A percentile compares a stretch with the other conserved stretches of the same genome.
These are phyloP conservation scores for Erythrophleum ivorense DNA, from an alignment of 331 rosid species.

Conservation along the genomic window DNA sequence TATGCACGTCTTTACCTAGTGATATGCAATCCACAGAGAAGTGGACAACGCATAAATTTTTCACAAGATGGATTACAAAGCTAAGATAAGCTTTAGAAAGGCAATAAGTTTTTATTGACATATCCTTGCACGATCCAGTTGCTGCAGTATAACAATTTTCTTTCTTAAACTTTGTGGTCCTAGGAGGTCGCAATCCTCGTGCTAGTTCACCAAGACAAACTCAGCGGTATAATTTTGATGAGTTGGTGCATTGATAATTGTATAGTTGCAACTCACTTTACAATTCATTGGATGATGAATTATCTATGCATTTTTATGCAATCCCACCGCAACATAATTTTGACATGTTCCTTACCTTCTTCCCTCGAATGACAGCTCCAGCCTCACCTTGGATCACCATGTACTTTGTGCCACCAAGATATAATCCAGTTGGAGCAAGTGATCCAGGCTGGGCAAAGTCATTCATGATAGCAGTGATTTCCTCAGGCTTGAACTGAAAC, in stretches of 20 bases:
- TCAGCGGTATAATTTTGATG: not conserved
- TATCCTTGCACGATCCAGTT: conserved; percentile 14
- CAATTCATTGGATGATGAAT: not conserved
- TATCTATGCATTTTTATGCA: not conserved
- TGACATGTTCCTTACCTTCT: conserved; percentile 62
- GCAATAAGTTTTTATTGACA: not conserved
- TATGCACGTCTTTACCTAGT: not conserved
- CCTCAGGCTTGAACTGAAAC: conserved; percentile 78
- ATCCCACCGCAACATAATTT: not conserved
- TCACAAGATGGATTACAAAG: not conserved
- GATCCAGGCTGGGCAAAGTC: conserved; percentile 84
- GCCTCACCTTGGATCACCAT: conserved; percentile 98
- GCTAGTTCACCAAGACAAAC: not conserved
- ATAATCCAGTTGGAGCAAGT: conserved; percentile 95
- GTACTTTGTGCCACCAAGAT: conserved; percentile 84
- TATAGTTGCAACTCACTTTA: conserved; percentile 8
- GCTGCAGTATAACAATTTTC: not conserved
- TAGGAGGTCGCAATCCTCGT: not conserved
- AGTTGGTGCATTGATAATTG: not conserved
- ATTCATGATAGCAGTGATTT: conserved; percentile 61
- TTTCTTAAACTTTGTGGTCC: not conserved
- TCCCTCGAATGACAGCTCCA: conserved; percentile 90
- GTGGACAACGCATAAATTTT: not conserved
- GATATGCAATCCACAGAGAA: not conserved
- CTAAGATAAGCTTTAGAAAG: not conserved